Evolutionary conservation across 108 stramenopile genomes (phyloP).

Genomic region (Cyclotella atomus): DNA sequence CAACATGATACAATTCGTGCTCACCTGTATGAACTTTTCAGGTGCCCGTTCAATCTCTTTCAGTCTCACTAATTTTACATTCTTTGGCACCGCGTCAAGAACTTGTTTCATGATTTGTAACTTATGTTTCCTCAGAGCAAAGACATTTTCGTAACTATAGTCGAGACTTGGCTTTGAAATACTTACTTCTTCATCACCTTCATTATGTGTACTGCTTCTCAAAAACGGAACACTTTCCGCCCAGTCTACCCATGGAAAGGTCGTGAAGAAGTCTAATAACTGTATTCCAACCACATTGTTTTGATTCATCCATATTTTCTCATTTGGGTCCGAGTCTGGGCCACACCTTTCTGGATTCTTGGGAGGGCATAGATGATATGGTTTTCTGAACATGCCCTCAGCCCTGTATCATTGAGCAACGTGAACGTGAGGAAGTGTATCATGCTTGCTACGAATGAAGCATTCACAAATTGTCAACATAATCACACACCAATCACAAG

Average conservation of each 20-base stretch:
- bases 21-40: slow-evolving; percentile 42
- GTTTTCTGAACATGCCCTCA: slow-evolving; percentile 53
- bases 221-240: slow-evolving; percentile 44
- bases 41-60: slow-evolving; percentile 50
- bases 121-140: slow-evolving; percentile 44
- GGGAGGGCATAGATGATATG: slow-evolving; percentile 49
- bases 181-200: slow-evolving; percentile 10
- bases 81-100: slow-evolving; percentile 32
- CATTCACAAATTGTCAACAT: neutral
- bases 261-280: slow-evolving; percentile 37
- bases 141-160: slow-evolving; percentile 49
- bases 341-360: slow-evolving; percentile 47
- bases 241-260: slow-evolving; percentile 46
- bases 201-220: slow-evolving; percentile 8
- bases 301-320: slow-evolving; percentile 49
- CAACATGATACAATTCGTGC: neutral
- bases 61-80: slow-evolving; percentile 47
- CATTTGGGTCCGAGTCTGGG: slow-evolving; percentile 17
- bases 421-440: too few species aligned
- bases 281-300: slow-evolving; percentile 24
- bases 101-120: slow-evolving; percentile 49
- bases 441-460: too few species aligned
- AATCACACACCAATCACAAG: slow-evolving; percentile 44
- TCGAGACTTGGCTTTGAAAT: slow-evolving; percentile 45
- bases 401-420: slow-evolving; percentile 20